Conservation (phyloP, 2,329 filamentous ascomycete species). For the Claviceps spartinae region DNA sequence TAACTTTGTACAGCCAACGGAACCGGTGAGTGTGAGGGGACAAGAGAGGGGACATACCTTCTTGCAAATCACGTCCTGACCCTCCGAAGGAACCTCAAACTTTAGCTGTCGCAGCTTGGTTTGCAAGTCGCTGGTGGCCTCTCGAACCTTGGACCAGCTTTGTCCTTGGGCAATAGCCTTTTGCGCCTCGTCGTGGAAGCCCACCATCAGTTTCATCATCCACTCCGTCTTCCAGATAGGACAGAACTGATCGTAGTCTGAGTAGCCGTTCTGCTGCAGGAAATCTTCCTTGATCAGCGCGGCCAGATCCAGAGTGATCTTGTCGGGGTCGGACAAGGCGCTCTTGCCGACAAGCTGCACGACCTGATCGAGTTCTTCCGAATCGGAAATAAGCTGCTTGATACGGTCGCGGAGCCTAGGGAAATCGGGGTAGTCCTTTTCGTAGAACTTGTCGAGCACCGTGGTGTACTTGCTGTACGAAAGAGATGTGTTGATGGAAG, state of each 20-base stretch:
- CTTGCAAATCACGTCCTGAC: constrained; percentile 66
- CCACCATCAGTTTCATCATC: constrained; percentile 99
- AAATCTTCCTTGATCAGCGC: constrained; percentile 95
- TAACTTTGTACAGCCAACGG: neutral
- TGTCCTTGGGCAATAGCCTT: constrained; percentile 88
- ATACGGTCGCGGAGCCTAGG: constrained; percentile 84
- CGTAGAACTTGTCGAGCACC: constrained; percentile 83
- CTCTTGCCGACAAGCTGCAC: constrained; percentile 98
- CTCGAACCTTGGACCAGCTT: constrained; percentile 84
- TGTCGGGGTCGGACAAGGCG: constrained; percentile 88
- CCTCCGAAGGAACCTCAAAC: constrained; percentile 84
- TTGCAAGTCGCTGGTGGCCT: constrained; percentile 80
- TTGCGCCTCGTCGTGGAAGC: constrained; percentile 93
- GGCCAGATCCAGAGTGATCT: constrained; percentile 92
- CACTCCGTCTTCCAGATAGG: constrained; percentile 99
- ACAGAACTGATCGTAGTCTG: constrained; percentile 97
- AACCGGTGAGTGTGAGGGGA: neutral
- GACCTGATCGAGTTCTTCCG: constrained; percentile 95
- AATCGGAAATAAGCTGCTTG: constrained; percentile 84
- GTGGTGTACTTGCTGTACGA: constrained; percentile 96
- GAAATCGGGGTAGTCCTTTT: constrained; percentile 88
- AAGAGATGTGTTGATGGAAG: constrained; percentile 86
- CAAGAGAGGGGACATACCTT: constrained; percentile 43
- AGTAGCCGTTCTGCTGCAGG: constrained; percentile 97
- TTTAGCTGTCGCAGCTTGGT: constrained; percentile 80